Evolutionary conservation across 75 land plant genomes (phyloP).

Genomic region (Chamaecyparis obtusa): DNA sequence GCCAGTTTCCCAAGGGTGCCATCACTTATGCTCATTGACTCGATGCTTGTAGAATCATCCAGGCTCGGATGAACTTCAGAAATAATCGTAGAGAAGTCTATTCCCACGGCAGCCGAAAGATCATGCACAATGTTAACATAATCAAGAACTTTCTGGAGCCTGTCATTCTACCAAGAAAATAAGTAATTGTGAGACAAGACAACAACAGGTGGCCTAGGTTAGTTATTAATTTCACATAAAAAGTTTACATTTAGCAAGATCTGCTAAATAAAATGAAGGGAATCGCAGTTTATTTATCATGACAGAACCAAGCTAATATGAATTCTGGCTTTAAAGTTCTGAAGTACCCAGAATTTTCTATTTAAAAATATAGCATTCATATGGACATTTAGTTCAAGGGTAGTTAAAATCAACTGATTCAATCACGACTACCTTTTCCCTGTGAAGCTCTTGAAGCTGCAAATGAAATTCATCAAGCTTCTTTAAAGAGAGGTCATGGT

Average conservation of each 20-base stretch:
- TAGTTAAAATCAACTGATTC: neutral
- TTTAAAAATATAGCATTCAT: neutral
- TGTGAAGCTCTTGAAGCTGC: slow-evolving; percentile 88
- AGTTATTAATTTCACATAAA: neutral
- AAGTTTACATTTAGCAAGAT: neutral
- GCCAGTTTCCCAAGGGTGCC: slow-evolving; percentile 73
- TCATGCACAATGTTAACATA: slow-evolving; percentile 93
- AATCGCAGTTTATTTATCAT: neutral
- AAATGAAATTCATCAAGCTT: slow-evolving; percentile 79
- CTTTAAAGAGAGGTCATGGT: slow-evolving; percentile 73
- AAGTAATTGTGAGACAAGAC: neutral
- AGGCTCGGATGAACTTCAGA: slow-evolving; percentile 93
- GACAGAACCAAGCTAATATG: neutral
- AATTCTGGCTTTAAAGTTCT: neutral
- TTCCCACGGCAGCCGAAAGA: slow-evolving; percentile 88
- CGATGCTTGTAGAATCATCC: slow-evolving; percentile 66
- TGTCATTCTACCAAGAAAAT: slow-evolving; percentile 63
- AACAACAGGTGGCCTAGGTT: neutral
- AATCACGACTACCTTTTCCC: slow-evolving; percentile 64
- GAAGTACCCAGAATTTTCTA: neutral
- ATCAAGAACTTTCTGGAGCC: slow-evolving; percentile 89
- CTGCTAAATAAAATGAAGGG: neutral
- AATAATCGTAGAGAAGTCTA: slow-evolving; percentile 84
- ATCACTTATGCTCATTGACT: slow-evolving; percentile 92
- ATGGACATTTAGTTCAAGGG: neutral